These are phyloP conservation scores for Xylaria sp. DNA, from an alignment of 2,329 filamentous ascomycete species.

Conservation along the genomic window DNA sequence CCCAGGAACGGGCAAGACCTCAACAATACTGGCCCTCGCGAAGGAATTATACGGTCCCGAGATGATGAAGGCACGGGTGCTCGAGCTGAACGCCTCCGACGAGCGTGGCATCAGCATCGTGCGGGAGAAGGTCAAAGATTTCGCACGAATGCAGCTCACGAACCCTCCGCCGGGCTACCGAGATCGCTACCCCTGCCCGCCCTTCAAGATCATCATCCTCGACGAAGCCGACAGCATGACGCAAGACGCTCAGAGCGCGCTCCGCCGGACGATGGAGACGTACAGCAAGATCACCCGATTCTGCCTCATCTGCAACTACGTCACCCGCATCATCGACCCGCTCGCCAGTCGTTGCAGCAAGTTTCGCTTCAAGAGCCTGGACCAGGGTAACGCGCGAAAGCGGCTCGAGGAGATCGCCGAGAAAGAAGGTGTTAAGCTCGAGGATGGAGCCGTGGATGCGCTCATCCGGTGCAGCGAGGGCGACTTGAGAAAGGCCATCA, in stretches of 20 bases:
- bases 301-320: slow-evolving; percentile 98
- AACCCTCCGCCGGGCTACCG: slow-evolving; percentile 76
- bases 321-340: slow-evolving; percentile 97
- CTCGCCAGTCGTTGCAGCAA: slow-evolving; percentile 93
- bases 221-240: slow-evolving; percentile 99
- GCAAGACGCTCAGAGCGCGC: slow-evolving; percentile 92
- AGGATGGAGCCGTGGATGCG: slow-evolving; percentile 82
- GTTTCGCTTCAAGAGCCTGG: slow-evolving; percentile 96
- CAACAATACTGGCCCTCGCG: slow-evolving; percentile 93
- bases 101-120: slow-evolving; percentile 98
- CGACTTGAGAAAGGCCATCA: slow-evolving; percentile 95
- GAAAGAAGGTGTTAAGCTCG: slow-evolving; percentile 79
- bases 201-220: slow-evolving; percentile 98
- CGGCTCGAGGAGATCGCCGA: slow-evolving; percentile 84
- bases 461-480: slow-evolving; percentile 91
- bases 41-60: slow-evolving; percentile 98
- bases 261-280: slow-evolving; percentile 97
- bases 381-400: slow-evolving; percentile 82
- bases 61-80: slow-evolving; percentile 91
- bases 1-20: slow-evolving; percentile 97
- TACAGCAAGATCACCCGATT: slow-evolving; percentile 97
- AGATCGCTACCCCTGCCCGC: slow-evolving; percentile 87
- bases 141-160: slow-evolving; percentile 92
- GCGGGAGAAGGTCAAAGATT: slow-evolving; percentile 97
- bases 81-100: slow-evolving; percentile 98